Conservation (phyloP, 495 filamentous ascomycete genomes). For the Neurospora sp. region DNA sequence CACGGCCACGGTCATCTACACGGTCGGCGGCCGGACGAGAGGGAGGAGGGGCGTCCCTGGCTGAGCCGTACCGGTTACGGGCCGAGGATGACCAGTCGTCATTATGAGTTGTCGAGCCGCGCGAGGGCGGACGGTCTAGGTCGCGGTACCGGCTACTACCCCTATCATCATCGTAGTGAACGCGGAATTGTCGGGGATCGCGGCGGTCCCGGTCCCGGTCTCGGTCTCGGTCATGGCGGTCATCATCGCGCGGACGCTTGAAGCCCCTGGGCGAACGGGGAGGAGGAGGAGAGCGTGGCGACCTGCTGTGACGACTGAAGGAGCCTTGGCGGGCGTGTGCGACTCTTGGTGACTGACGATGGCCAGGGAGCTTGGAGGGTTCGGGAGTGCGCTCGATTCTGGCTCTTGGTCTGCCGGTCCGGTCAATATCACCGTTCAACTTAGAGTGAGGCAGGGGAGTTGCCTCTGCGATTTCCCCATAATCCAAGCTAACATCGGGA, state of each 20-base stretch:
- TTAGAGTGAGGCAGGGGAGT: conserved; percentile 43
- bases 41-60: conserved; percentile 18
- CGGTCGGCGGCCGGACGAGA: conserved; percentile 7
- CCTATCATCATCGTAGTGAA: conserved; percentile 48
- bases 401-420: conserved; percentile 57
- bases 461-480: conserved; percentile 84
- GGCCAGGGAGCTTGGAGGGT: conserved; percentile 63
- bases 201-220: conserved; percentile 27
- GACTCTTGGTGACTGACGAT: conserved; percentile 26
- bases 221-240: conserved; percentile 44
- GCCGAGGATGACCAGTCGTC: conserved; percentile 29
- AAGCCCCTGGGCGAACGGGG: conserved; percentile 40
- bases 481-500: conserved; percentile 50
- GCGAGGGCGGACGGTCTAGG: conserved; percentile 49
- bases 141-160: conserved; percentile 50
- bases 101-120: conserved; percentile 33
- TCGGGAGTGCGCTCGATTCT: conserved; percentile 66
- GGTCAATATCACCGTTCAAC: conserved; percentile 52
- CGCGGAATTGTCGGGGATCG: conserved; percentile 49
- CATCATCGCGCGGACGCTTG: conserved; percentile 58
- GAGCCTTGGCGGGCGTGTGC: not conserved
- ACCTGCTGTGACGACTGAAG: not conserved
- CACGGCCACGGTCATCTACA: conserved; percentile 12
- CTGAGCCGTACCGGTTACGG: conserved; percentile 43
- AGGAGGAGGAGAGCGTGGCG: not conserved